Percentiles rank a stretch among this genome's conserved stretches.
Conservation (phyloP, 495 filamentous ascomycete species). For the Penicillium arizonense region DNA sequence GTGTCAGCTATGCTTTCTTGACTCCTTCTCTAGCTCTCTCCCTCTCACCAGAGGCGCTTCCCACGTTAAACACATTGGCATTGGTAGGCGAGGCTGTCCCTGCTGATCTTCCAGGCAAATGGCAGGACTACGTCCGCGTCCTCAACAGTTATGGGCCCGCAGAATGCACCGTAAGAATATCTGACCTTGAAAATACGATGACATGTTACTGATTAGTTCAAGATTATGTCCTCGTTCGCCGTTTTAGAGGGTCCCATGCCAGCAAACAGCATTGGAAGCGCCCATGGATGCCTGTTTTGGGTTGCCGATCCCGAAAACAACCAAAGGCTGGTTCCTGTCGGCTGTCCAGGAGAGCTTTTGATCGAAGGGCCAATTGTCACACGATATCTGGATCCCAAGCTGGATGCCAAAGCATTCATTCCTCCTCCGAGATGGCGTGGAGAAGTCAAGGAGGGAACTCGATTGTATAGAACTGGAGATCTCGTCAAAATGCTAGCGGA, state of each 20-base stretch:
- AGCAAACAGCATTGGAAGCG: not conserved
- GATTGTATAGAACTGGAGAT: not conserved
- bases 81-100: slow-evolving; percentile 38
- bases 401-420: slow-evolving; percentile 35
- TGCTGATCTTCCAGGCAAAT: slow-evolving; percentile 30
- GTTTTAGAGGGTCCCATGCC: not conserved
- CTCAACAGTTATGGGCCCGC: slow-evolving; percentile 56
- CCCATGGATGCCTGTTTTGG: slow-evolving; percentile 20
- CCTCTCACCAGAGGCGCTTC: slow-evolving; percentile 32
- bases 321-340: slow-evolving; percentile 34
- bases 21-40: slow-evolving; percentile 41
- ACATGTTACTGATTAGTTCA: too few relatives aligned
- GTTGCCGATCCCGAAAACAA: slow-evolving; percentile 34
- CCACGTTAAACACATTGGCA: slow-evolving; percentile 30
- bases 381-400: slow-evolving; percentile 36
- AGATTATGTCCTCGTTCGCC: not conserved
- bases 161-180: slow-evolving; percentile 31
- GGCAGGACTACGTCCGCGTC: slow-evolving; percentile 21
- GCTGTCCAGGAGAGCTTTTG: slow-evolving; percentile 42
- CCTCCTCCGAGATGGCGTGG: slow-evolving; percentile 32
- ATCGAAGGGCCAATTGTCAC: slow-evolving; percentile 44
- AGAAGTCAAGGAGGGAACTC: not conserved
- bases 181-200: not conserved
- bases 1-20: slow-evolving; percentile 33
- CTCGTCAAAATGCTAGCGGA: not conserved